A percentile compares a stretch with the other conserved stretches of the same genome.
Conservation (phyloP, 495 filamentous ascomycete species). For the Aspergillus nanangensis region DNA sequence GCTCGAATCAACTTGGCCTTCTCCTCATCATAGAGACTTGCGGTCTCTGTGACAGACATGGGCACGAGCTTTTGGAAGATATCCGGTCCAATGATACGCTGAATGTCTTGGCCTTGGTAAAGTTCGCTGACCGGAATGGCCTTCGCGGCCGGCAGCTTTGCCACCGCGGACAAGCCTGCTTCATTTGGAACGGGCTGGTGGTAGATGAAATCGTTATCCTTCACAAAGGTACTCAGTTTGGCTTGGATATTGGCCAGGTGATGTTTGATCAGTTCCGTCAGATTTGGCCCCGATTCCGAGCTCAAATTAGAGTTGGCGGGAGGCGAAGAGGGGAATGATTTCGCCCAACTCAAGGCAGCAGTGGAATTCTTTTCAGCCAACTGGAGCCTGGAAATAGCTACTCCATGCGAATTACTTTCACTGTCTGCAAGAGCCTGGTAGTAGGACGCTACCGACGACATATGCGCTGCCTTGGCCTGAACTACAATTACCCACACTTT, state of each 20-base stretch:
- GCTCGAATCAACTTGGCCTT: constrained; percentile 94
- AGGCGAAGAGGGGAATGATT: constrained; percentile 73
- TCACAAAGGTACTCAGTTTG: constrained; percentile 66
- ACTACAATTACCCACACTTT: constrained; percentile 86
- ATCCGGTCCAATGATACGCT: constrained; percentile 92
- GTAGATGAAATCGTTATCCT: constrained; percentile 98
- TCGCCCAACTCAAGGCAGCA: constrained; percentile 73
- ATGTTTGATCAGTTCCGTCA: constrained; percentile 78
- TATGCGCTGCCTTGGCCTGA: constrained; percentile 82
- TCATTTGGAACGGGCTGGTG: constrained; percentile 88
- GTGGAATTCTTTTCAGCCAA: constrained; percentile 70
- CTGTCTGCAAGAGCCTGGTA: constrained; percentile 91
- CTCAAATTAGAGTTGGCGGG: constrained; percentile 79
- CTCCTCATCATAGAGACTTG: constrained; percentile 96
- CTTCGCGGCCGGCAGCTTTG: constrained; percentile 95
- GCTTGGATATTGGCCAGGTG: constrained; percentile 79
- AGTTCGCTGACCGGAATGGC: constrained; percentile 95
- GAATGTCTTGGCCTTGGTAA: constrained; percentile 95
- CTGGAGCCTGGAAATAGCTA: constrained; percentile 79
- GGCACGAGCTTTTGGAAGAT: constrained; percentile 96
- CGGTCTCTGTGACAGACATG: constrained; percentile 92
- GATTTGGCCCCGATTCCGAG: constrained; percentile 65
- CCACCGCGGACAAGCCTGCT: constrained; percentile 70
- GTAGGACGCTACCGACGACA: constrained; percentile 85
- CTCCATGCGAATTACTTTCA: constrained; percentile 80